Evolutionary conservation across 208 protist genomes (phyloP), one percentile per base, ranked within the genome.

Genomic region (Trypanosoma theileri): DNA sequence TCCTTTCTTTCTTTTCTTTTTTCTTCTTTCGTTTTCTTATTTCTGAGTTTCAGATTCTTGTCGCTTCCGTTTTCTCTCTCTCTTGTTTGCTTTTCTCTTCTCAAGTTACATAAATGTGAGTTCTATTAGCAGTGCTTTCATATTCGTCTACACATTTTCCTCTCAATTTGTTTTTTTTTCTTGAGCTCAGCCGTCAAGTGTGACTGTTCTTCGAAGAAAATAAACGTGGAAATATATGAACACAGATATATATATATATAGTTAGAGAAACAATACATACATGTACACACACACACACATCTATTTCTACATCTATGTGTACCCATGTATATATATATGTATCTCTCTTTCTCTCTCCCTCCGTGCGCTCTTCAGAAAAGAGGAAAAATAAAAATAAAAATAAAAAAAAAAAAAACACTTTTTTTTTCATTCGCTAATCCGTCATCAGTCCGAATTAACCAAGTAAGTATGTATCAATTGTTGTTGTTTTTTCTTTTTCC

Each of bases 301-400:
- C 35, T 45, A 21, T 60, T n/a, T 44, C 2, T 60, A 60, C 44
- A 60, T 4, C 10, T 44, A 60, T 45, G 28, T 52, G 53, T 31
- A 41, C 3, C 13, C 1, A 57, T 55, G 12, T 42, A 57, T 14
- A 40, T 24, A 24, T 28, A 21, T 44, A 57, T 52, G 7, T 52
- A 22, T 52, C 31, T 64, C 3, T 31, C 16, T 4, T 4, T 60
- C n/a, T 69, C 7, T 59, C 28, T 35, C 28, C 6, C 28, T 35
- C 6, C 6, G 28, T 35, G 28, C 28, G 28, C 28, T 35, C 28
- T 35, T 35, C 28, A 35, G 28, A 35, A 35, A 35, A 35, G 6
- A 35, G 6, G 28, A 35, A 35, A 35, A 35, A 35, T 35, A 35
- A 6, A 35, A 35, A 35, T 8, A 35, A 35, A 35, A 35, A 35